A percentile compares a stretch with the other conserved stretches of the same genome.
Evolutionary conservation across 257 asterid genomes (phyloP).

Genomic region (Buddleja alternifolia): DNA sequence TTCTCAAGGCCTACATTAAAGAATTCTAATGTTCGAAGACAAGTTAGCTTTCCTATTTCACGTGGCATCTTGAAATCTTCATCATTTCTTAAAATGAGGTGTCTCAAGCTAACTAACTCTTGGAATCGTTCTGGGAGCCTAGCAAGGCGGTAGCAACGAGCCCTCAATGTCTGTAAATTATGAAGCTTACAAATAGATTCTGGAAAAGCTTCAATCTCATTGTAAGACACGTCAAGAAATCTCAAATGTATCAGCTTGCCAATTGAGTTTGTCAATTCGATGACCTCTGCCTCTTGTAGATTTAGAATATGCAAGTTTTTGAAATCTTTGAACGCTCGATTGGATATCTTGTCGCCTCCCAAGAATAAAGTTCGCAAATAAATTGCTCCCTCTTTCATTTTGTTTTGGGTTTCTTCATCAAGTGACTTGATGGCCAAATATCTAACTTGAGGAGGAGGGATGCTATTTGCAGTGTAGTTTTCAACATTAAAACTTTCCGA

Average conservation of each 20-base stretch:
- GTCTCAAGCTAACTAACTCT: conserved; percentile 30
- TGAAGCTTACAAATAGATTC: no score
- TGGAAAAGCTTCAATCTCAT: conserved; percentile 4
- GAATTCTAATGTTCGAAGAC: conserved; percentile 25
- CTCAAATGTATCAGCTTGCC: conserved; percentile 41
- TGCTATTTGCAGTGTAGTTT: no score
- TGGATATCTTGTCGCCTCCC: no score
- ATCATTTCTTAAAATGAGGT: conserved; percentile 33
- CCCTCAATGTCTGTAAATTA: conserved; percentile 31
- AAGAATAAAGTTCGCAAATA: no score
- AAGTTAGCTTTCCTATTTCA: no score
- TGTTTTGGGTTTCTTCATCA: no score
- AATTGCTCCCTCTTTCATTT: no score
- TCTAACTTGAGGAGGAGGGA: no score
- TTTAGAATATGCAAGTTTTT: conserved; percentile 21
- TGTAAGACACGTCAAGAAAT: conserved; percentile 21
- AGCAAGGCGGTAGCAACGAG: no score
- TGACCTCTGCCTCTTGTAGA: neutral
- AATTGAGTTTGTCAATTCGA: no score
- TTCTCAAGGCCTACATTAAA: conserved; percentile 9
- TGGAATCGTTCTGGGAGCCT: conserved; percentile 24
- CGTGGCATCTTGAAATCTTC: conserved; percentile 22
- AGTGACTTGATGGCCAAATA: no score
- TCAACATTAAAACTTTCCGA: no score
- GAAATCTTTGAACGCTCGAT: conserved; percentile 17